These are phyloP conservation scores for Colletotrichum tabaci DNA, from an alignment of 2,329 filamentous ascomycete species.

Conservation along the genomic window DNA sequence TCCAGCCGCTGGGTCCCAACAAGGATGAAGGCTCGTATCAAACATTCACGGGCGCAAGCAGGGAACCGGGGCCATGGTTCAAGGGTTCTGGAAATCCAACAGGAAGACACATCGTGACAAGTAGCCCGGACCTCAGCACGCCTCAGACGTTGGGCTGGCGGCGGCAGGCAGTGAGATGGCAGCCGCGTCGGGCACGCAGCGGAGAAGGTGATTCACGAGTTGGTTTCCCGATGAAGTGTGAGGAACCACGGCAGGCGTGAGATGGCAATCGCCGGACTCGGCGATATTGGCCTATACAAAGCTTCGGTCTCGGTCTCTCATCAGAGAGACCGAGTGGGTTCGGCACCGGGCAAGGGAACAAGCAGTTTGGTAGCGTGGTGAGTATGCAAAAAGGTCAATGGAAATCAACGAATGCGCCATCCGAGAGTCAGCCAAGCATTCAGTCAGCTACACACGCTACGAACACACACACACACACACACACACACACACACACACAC, in stretches of 20 bases:
- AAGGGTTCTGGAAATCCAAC: slow-evolving; percentile 12
- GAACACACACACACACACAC: too few species aligned
- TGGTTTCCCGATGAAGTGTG: background rate
- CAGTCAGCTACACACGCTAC: too few species aligned
- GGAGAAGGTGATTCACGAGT: slow-evolving; percentile 7
- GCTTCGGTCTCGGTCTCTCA: background rate
- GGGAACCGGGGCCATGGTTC: slow-evolving; percentile 28
- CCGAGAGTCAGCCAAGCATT: too few species aligned
- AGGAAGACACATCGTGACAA: slow-evolving; percentile 30
- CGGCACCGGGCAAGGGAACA: background rate
- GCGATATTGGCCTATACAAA: slow-evolving; percentile 10
- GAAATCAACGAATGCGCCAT: too few species aligned
- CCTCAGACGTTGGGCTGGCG: slow-evolving; percentile 1
- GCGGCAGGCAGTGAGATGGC: slow-evolving; percentile 23
- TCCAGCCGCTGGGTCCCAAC: background rate
- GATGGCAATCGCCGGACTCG: slow-evolving; percentile 1
- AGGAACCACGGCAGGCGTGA: background rate
- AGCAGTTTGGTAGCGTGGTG: background rate
- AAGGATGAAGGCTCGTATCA: slow-evolving; percentile 11
- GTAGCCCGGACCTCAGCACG: slow-evolving; percentile 12
- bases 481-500: too few species aligned
- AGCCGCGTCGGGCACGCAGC: background rate
- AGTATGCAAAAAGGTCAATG: background rate
- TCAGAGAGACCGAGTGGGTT: background rate
- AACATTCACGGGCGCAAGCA: slow-evolving; percentile 3